Conservation (phyloP, 768 basidiomycete species). For the Russula ochroleuca region DNA sequence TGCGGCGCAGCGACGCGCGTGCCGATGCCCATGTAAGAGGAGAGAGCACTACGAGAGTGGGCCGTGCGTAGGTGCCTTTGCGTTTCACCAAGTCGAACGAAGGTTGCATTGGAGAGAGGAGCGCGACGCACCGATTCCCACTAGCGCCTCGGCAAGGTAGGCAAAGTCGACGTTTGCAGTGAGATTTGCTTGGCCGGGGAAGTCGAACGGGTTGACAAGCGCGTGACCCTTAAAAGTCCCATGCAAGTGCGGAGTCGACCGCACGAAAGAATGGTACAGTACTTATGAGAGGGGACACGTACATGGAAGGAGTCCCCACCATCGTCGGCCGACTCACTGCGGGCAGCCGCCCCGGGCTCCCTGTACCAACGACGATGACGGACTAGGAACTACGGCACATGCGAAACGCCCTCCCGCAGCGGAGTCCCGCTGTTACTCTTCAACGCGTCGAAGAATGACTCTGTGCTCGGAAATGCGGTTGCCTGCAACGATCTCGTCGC, state of each 20-base stretch:
- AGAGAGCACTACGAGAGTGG: conserved; percentile 74
- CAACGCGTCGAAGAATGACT: no score
- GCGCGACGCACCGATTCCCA: conserved; percentile 50
- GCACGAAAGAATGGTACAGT: neutral
- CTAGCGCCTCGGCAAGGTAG: conserved; percentile 74
- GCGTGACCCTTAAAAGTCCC: conserved; percentile 90
- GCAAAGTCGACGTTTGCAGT: conserved; percentile 98
- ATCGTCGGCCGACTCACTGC: no score
- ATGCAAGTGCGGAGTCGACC: conserved; percentile 33
- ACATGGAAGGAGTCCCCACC: conserved; percentile 82
- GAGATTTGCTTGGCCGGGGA: conserved; percentile 84
- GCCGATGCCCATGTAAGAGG: conserved; percentile 70
- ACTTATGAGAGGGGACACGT: conserved; percentile 31
- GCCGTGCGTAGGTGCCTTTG: conserved; percentile 49
- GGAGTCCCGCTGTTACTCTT: no score
- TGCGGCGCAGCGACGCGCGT: conserved; percentile 61
- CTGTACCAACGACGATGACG: no score
- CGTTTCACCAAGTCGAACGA: no score
- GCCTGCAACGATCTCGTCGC: no score
- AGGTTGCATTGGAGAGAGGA: neutral
- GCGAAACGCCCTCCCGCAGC: no score
- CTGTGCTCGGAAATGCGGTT: no score
- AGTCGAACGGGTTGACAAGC: conserved; percentile 77
- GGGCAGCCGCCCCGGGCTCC: no score
- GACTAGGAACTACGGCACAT: no score